These are phyloP conservation scores for Cryphonectria naterciae DNA, from an alignment of 2,329 filamentous ascomycete species.

Conservation along the genomic window DNA sequence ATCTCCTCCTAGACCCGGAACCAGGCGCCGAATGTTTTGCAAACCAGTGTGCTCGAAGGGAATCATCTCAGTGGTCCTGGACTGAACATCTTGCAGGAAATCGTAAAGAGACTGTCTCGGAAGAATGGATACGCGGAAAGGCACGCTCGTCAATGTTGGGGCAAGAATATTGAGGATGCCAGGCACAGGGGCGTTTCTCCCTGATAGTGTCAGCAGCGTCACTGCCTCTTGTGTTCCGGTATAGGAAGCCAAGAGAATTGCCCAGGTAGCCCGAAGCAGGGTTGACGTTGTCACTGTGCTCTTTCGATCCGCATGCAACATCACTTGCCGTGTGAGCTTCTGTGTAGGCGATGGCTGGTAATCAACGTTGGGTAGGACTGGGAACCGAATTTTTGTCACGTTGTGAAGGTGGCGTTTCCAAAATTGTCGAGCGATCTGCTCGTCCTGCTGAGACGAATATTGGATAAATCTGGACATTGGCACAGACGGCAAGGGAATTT, in stretches of 20 bases:
- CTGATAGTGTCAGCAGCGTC: neutral
- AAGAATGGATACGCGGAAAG: neutral
- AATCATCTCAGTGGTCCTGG: conserved; percentile 42
- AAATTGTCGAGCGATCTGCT: neutral
- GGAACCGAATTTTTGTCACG: neutral
- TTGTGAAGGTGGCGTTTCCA: neutral
- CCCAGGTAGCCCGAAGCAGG: neutral
- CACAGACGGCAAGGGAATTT: neutral
- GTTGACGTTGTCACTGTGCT: neutral
- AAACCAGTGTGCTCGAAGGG: conserved; percentile 66
- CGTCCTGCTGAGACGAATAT: neutral
- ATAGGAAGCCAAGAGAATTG: neutral
- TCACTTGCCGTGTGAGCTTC: neutral
- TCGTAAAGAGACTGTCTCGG: neutral
- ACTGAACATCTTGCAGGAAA: neutral
- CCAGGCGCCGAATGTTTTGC: conserved; percentile 51
- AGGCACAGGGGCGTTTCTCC: neutral
- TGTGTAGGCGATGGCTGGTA: neutral
- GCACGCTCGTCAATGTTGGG: neutral
- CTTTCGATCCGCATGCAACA: neutral
- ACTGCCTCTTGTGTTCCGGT: neutral
- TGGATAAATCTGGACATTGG: neutral
- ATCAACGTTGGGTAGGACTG: neutral
- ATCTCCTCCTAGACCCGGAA: neutral
- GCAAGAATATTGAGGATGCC: neutral